A percentile compares a stretch with the other conserved stretches of the same genome.
Conservation (phyloP, 2,329 filamentous ascomycete species). For the Hypoxylon sp. region DNA sequence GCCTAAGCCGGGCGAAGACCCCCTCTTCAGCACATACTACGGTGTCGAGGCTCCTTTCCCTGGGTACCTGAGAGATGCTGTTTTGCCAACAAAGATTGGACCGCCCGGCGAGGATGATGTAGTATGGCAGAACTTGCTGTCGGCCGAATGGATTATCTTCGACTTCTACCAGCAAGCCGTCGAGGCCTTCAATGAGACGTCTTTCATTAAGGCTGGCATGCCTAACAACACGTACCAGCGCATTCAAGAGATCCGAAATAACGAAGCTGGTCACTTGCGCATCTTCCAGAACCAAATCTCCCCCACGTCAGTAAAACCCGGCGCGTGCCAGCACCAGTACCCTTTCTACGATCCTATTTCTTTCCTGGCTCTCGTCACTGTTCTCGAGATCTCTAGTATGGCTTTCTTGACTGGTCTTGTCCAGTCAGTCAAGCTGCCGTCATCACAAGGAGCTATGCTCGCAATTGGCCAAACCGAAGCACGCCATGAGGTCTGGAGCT, state of each 20-base stretch:
- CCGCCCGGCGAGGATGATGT: conserved; percentile 58
- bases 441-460: conserved; percentile 57
- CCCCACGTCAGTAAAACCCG: conserved; percentile 59
- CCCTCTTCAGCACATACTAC: conserved; percentile 55
- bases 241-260: conserved; percentile 60
- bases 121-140: conserved; percentile 62
- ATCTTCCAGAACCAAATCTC: conserved; percentile 63
- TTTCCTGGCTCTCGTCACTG: conserved; percentile 53
- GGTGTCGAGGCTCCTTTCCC: conserved; percentile 56
- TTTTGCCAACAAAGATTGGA: conserved; percentile 49
- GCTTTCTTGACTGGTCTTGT: conserved; percentile 59
- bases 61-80: conserved; percentile 55
- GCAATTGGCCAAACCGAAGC: conserved; percentile 57
- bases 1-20: conserved; percentile 54
- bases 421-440: conserved; percentile 53
- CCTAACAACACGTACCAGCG: conserved; percentile 57
- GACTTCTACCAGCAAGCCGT: conserved; percentile 61
- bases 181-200: conserved; percentile 57
- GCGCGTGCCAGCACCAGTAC: conserved; percentile 46
- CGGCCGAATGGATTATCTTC: conserved; percentile 63
- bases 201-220: conserved; percentile 53
- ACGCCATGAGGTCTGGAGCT: conserved; percentile 59
- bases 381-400: conserved; percentile 59
- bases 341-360: conserved; percentile 44
- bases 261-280: conserved; percentile 62